A percentile compares a stretch with the other conserved stretches of the same genome.
These are phyloP conservation scores for Limnanthes douglasii DNA, from an alignment of 345 rosid species.

Conservation along the genomic window DNA sequence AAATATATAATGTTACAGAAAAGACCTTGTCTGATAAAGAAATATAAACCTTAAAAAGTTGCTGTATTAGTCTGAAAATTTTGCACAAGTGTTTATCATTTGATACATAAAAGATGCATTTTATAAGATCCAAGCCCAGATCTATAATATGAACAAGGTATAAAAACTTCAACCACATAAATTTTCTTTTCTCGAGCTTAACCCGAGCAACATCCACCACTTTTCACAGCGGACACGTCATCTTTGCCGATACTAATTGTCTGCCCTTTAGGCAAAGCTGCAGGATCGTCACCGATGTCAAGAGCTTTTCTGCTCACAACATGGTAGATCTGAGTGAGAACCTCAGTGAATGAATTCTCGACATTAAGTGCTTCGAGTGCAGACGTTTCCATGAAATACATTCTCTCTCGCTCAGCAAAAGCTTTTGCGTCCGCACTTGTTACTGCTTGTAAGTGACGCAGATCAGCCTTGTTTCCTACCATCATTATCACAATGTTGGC, in stretches of 20 bases:
- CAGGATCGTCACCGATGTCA: conserved; percentile 59
- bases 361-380: conserved; percentile 71
- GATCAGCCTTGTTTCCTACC: conserved; percentile 78
- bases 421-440: conserved; percentile 38
- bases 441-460: conserved; percentile 59
- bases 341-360: conserved; percentile 67
- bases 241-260: conserved; percentile 54
- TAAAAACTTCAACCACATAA: too few relatives aligned
- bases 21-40: too few relatives aligned
- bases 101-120: too few relatives aligned
- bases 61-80: too few relatives aligned
- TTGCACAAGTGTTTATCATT: too few relatives aligned
- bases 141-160: too few relatives aligned
- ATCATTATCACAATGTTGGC: conserved; percentile 74
- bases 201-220: conserved; percentile 69
- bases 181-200: too few relatives aligned
- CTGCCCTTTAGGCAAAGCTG: conserved; percentile 67
- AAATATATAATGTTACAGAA: too few relatives aligned
- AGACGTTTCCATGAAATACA: conserved; percentile 73
- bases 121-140: too few relatives aligned
- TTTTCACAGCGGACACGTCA: conserved; percentile 67
- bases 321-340: conserved; percentile 48
- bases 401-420: conserved; percentile 54
- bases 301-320: conserved; percentile 67
- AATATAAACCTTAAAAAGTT: too few relatives aligned